phyloP scores from a whole-genome alignment of 106 monocot species.

The Acorus calamus region DNA sequence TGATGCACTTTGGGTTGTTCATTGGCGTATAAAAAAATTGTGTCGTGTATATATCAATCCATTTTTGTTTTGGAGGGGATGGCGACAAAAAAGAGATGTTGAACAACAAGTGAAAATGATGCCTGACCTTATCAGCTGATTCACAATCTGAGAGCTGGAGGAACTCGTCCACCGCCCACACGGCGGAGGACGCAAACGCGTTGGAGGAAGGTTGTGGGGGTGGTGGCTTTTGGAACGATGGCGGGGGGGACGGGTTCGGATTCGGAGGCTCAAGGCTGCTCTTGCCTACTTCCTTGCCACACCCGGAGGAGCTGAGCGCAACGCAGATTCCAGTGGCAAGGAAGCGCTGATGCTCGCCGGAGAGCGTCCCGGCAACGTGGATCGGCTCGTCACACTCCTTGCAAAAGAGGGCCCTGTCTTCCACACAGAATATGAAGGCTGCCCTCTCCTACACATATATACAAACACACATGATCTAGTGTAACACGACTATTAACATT shows the following conservation, averaged over 20 bases:
- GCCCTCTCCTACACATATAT: slow-evolving; percentile 46
- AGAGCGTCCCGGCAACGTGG: slow-evolving; percentile 55
- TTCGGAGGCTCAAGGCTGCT: slow-evolving; percentile 22
- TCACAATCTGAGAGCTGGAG: slow-evolving; percentile 86
- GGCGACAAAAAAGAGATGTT: no score
- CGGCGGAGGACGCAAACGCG: slow-evolving; percentile 7
- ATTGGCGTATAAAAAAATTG: no score
- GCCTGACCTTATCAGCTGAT: slow-evolving; percentile 51
- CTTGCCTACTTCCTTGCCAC: slow-evolving; percentile 16
- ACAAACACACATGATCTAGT: no score
- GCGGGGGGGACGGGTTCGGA: background rate
- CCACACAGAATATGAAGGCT: slow-evolving; percentile 89
- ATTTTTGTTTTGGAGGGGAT: no score
- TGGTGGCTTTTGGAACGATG: background rate
- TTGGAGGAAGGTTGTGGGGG: slow-evolving; percentile 11
- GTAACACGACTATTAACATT: no score
- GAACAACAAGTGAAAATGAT: no score
- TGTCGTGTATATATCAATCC: no score
- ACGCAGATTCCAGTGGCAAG: slow-evolving; percentile 85
- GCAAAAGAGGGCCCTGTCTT: slow-evolving; percentile 93
- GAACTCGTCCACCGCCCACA: slow-evolving; percentile 84
- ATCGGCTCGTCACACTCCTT: slow-evolving; percentile 70
- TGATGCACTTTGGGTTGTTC: no score
- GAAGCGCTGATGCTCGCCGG: slow-evolving; percentile 69
- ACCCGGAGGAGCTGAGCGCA: slow-evolving; percentile 19